Evolutionary conservation across 192 early-diverging fungal genomes (phyloP), one percentile per base, ranked within the genome.

Genomic region (Rhizophagus sp.): DNA sequence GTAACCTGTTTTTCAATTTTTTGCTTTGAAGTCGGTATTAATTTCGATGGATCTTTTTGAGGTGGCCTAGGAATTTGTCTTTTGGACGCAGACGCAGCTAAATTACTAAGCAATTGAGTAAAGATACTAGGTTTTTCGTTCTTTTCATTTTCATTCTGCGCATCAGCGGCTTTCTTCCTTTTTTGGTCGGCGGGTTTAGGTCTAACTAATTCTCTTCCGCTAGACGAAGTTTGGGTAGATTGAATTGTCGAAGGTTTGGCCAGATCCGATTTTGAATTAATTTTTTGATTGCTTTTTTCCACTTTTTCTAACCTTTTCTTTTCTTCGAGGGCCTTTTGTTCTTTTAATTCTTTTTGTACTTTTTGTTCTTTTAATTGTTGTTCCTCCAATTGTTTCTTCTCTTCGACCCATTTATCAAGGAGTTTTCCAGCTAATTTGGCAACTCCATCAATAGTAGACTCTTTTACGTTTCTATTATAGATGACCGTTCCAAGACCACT

Each of bases 401-500:
- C 68, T n/a, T 70, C 68, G 1, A 41, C 39, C 68, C 68, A 70
- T 70, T 70, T 70, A n/a, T 41, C 39, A 44, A 70, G 33, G 39
- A 70, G 68, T 41, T n/a, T n/a, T 44, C 34, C 33, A 12, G 68
- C 68, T 11, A 70, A n/a, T 11, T 33, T 39, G 0, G 68, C 33
- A 4, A 70, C 68, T 5, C 68, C 68, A 11, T 36, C 19, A 36
- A 70, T 44, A 44, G 19, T 33, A 11, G 68, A 70, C 24, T 70
- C 68, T n/a, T 70, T 70, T n/a, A 70, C 68, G 11, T 39, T 36
- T 36, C 8, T 70, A 11, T 70, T 70, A 70, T 70, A 44, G 15
- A 70, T 41, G 0, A 70, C 68, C 39, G 22, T 70, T 7, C 68
- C 68, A 70, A 70, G 68, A 11, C 68, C 68, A n/a, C 68, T 70